Evolutionary conservation across 2,329 filamentous ascomycete species (phyloP).

Genomic region (Monilinia fructigena): DNA sequence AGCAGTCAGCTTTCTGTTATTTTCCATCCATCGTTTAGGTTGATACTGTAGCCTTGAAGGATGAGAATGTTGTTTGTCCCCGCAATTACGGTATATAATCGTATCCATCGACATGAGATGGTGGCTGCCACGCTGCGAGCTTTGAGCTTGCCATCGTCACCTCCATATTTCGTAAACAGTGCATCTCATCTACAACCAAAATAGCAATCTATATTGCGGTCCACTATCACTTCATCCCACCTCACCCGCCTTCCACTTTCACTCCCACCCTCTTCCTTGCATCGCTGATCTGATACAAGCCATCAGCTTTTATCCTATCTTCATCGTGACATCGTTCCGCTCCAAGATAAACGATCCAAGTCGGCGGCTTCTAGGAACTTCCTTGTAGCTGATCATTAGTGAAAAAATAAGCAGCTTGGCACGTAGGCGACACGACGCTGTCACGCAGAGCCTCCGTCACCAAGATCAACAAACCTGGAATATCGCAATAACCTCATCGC

Average conservation of each 20-base stretch:
- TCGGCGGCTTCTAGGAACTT: constrained; percentile 5
- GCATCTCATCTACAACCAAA: not conserved
- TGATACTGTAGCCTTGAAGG: not conserved
- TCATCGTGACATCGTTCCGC: constrained; percentile 1
- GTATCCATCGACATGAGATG: not conserved
- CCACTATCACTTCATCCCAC: not conserved
- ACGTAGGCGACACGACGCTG: not conserved
- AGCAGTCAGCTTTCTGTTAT: not conserved
- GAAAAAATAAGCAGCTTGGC: not conserved
- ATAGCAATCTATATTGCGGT: constrained; percentile 5
- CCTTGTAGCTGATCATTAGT: not conserved
- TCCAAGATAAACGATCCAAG: not conserved
- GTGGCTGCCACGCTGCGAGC: constrained; percentile 9
- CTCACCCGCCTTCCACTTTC: not conserved
- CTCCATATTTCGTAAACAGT: not conserved
- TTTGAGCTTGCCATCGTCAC: not conserved
- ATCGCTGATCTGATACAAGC: constrained; percentile 6
- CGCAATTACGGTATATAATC: not conserved
- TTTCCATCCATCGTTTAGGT: not conserved
- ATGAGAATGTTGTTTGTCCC: not conserved
- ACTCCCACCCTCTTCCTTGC: not conserved
- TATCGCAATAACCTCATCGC: constrained; percentile 1
- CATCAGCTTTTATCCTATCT: not conserved
- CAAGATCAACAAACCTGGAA: not conserved
- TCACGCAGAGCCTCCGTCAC: not conserved